phyloP scores from a whole-genome alignment of 106 monocot species.

The Posidonia australis region DNA sequence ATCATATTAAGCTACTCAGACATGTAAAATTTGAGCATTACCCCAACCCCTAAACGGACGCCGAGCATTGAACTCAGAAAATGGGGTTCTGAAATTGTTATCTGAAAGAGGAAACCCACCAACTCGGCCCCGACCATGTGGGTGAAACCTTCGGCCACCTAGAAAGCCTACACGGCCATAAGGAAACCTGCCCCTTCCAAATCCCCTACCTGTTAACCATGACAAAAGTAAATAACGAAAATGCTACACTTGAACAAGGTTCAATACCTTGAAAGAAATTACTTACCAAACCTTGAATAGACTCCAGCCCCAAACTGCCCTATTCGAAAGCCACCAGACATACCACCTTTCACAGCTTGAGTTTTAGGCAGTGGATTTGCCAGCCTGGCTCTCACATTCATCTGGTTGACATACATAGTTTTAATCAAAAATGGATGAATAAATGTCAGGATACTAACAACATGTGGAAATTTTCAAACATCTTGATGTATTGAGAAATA shows the following conservation, averaged over 20 bases:
- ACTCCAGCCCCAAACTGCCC: conserved; percentile 27
- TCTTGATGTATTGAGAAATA: too few species aligned
- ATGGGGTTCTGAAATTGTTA: conserved; percentile 20
- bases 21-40: conserved; percentile 6
- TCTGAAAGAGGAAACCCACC: conserved; percentile 35
- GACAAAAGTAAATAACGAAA: neutral
- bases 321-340: conserved; percentile 70
- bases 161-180: conserved; percentile 41
- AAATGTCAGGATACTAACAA: neutral
- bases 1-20: neutral
- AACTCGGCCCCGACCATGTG: conserved; percentile 41
- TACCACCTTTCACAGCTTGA: conserved; percentile 73
- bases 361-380: conserved; percentile 72
- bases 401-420: conserved; percentile 14
- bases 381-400: conserved; percentile 60
- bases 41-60: conserved; percentile 46
- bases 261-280: neutral
- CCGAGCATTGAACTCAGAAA: conserved; percentile 36
- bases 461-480: too few species aligned
- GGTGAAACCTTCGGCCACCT: conserved; percentile 38
- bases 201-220: conserved; percentile 42
- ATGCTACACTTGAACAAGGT: neutral
- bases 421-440: neutral
- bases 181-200: conserved; percentile 50
- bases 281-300: conserved; percentile 50